Evolutionary conservation across 345 rosid genomes (phyloP).

Genomic region (Boechera divaricarpa): DNA sequence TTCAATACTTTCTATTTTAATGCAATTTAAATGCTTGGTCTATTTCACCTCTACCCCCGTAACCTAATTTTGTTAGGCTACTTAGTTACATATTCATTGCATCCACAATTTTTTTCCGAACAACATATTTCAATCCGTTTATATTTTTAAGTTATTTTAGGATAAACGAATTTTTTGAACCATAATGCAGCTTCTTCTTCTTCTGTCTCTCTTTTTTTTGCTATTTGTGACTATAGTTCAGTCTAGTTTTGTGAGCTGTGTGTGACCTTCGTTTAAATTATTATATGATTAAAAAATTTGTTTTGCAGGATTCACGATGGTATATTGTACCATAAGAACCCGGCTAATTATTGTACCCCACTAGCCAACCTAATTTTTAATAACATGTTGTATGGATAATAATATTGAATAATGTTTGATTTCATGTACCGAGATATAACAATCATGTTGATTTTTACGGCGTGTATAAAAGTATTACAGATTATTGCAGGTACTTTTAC

Average conservation of each 20-base stretch:
- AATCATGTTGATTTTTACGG: slow-evolving; percentile 40
- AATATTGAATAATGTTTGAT: slow-evolving; percentile 19
- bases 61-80: slow-evolving; percentile 38
- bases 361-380: slow-evolving; percentile 23
- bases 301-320: slow-evolving; percentile 21
- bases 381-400: slow-evolving; percentile 23
- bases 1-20: slow-evolving; percentile 30
- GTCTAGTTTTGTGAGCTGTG: slow-evolving; percentile 8
- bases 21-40: slow-evolving; percentile 26
- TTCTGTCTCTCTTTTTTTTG: no score
- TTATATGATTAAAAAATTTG: background rate
- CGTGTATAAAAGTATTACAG: slow-evolving; percentile 43
- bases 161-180: background rate
- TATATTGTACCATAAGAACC: slow-evolving; percentile 18
- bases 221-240: background rate
- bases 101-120: background rate
- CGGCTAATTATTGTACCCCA: slow-evolving; percentile 43
- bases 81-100: slow-evolving; percentile 19
- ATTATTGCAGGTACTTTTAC: slow-evolving; percentile 24
- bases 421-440: slow-evolving; percentile 16
- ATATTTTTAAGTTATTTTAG: background rate
- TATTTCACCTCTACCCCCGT: slow-evolving; percentile 35
- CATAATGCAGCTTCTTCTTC: background rate
- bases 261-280: slow-evolving; percentile 3
- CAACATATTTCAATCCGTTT: background rate